These are phyloP conservation scores for Dalbergia oliveri DNA, from an alignment of 306 rosid species.

Conservation along the genomic window DNA sequence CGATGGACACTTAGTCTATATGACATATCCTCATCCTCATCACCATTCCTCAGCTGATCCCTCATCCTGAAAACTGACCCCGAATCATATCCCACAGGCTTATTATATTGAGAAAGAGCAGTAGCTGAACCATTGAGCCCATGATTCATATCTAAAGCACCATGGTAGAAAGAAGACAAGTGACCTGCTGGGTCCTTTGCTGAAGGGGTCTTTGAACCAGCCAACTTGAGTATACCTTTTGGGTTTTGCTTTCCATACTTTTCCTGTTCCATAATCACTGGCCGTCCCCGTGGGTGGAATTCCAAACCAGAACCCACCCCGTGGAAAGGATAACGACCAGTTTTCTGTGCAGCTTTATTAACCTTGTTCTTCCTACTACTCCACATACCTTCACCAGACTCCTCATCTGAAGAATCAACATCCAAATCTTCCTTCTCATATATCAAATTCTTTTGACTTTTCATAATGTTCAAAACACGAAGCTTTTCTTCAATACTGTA, in stretches of 20 bases:
- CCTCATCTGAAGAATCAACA: conserved; percentile 77
- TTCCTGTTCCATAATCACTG: conserved; percentile 52
- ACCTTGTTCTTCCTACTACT: conserved; percentile 67
- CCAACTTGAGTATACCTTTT: conserved; percentile 80
- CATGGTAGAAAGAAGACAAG: conserved; percentile 58
- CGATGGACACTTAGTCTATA: conserved; percentile 59
- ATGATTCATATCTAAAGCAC: conserved; percentile 63
- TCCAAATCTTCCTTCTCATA: conserved; percentile 80
- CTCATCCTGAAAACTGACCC: conserved; percentile 63
- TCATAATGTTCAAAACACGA: conserved; percentile 84
- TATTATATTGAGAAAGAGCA: conserved; percentile 59
- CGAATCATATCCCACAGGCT: conserved; percentile 61
- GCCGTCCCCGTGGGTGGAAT: conserved; percentile 55
- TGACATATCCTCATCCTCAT: conserved; percentile 63
- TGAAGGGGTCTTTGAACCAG: conserved; percentile 63
- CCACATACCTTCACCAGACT: conserved; percentile 70
- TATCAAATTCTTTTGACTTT: conserved; percentile 90
- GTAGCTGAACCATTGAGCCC: conserved; percentile 65
- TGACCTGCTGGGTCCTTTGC: conserved; percentile 57
- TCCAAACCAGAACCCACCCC: conserved; percentile 63
- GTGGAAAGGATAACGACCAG: conserved; percentile 55
- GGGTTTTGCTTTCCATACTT: conserved; percentile 75
- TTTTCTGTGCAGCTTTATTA: conserved; percentile 60
- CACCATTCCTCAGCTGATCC: conserved; percentile 64
- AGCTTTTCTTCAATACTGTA: conserved; percentile 95